A percentile compares a stretch with the other conserved stretches of the same genome.
phyloP scores from a whole-genome alignment of 164 flowering plant genomes.

The Paratinospora sagittata region DNA sequence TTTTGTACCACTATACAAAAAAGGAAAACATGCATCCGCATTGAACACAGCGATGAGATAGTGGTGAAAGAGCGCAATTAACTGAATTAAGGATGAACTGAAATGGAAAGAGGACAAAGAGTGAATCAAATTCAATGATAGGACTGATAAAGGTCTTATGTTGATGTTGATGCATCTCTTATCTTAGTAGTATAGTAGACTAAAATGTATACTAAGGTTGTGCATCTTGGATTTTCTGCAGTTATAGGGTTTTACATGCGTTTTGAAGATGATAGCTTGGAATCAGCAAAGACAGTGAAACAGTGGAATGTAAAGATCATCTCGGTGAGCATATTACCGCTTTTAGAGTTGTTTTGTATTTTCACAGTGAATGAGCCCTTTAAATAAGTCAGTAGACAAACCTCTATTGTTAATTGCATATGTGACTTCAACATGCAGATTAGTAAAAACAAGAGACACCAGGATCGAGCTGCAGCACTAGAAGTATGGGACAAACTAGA shows the following conservation, averaged over 20 bases:
- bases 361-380: background rate
- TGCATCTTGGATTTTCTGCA: conserved; percentile 27
- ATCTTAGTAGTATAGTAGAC: background rate
- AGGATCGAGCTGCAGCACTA: conserved; percentile 96
- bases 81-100: too few relatives aligned
- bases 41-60: too few relatives aligned
- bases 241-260: conserved; percentile 96
- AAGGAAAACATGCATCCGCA: background rate
- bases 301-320: conserved; percentile 99
- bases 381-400: background rate
- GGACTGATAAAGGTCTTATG: background rate
- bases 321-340: conserved; percentile 52
- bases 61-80: too few relatives aligned
- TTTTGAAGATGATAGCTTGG: conserved; percentile 97
- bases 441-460: conserved; percentile 95
- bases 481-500: conserved; percentile 98
- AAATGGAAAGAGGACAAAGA: too few relatives aligned
- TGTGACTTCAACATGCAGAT: conserved; percentile 42
- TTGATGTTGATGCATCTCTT: background rate
- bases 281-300: conserved; percentile 92
- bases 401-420: background rate
- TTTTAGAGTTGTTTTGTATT: background rate
- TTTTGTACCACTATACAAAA: background rate
- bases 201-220: background rate
- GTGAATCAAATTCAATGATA: too few relatives aligned